phyloP scores from a whole-genome alignment of 140 eudicot species.

The Stevia rebaudiana region DNA sequence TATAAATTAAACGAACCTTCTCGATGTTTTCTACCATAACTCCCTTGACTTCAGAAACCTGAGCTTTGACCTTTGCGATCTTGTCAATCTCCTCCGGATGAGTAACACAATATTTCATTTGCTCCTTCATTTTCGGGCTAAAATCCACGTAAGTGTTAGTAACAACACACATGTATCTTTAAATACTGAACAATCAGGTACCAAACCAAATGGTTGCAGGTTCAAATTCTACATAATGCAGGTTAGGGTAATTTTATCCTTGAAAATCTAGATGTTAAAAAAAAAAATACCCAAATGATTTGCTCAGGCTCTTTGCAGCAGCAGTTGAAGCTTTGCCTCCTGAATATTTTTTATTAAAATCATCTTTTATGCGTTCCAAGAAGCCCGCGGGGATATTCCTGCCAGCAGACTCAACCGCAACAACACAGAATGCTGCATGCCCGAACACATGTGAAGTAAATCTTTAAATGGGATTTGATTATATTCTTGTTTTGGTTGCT shows the following conservation, averaged over 20 bases:
- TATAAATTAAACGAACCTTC: conserved; percentile 29
- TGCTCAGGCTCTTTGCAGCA: conserved; percentile 44
- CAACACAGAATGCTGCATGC: conserved; percentile 46
- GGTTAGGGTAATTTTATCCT: no score
- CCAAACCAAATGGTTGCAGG: background rate
- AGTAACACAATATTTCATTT: conserved; percentile 50
- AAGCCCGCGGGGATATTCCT: conserved; percentile 37
- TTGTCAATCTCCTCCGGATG: conserved; percentile 57
- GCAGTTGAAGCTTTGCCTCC: conserved; percentile 58
- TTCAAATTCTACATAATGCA: no score
- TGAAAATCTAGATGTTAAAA: no score
- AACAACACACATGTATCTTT: background rate
- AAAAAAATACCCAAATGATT: conserved; percentile 40
- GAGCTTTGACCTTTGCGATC: conserved; percentile 59
- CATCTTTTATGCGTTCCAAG: conserved; percentile 49
- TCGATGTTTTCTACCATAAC: conserved; percentile 58
- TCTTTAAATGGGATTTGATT: no score
- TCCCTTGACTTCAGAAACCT: conserved; percentile 54
- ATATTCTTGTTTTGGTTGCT: background rate
- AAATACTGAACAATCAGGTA: background rate
- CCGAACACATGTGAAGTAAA: conserved; percentile 9
- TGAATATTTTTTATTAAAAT: conserved; percentile 38
- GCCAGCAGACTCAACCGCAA: conserved; percentile 46
- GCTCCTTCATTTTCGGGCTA: conserved; percentile 59
- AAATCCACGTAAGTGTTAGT: conserved; percentile 18